A percentile compares a stretch with the other conserved stretches of the same genome.
phyloP scores from a whole-genome alignment of 2,329 filamentous ascomycete genomes.

The Hirsutella rhossiliensis region DNA sequence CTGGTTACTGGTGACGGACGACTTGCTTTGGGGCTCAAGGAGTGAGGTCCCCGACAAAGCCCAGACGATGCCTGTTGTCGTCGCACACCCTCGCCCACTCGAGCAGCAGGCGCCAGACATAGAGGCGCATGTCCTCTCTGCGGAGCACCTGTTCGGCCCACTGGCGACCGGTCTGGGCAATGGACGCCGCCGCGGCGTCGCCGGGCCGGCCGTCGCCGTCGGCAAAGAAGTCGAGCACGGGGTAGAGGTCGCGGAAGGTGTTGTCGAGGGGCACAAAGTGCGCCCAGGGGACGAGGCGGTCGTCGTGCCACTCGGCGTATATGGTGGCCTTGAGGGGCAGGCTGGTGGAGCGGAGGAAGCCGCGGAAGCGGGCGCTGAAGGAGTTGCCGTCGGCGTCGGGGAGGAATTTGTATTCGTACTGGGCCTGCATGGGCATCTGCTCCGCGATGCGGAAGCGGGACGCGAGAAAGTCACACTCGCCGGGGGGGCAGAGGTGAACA shows the following conservation, averaged over 20 bases:
- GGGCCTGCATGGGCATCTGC: slow-evolving; percentile 29
- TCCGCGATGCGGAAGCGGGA: slow-evolving; percentile 21
- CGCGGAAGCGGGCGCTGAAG: slow-evolving; percentile 49
- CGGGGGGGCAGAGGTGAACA: slow-evolving; percentile 24
- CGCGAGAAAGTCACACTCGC: slow-evolving; percentile 26
- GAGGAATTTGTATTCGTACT: slow-evolving; percentile 51
- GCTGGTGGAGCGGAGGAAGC: slow-evolving; percentile 51
- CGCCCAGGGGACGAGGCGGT: slow-evolving; percentile 54
- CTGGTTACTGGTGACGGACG: no score
- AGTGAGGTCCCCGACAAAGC: slow-evolving; percentile 30
- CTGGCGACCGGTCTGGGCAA: slow-evolving; percentile 44
- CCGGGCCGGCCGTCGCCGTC: slow-evolving; percentile 29
- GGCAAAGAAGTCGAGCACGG: slow-evolving; percentile 54
- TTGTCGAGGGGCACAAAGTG: slow-evolving; percentile 66
- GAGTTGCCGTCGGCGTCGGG: slow-evolving; percentile 61
- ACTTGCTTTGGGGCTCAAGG: not conserved
- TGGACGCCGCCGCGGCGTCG: slow-evolving; percentile 44
- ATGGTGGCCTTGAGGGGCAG: slow-evolving; percentile 61
- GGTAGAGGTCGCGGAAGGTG: slow-evolving; percentile 53
- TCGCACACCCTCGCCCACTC: slow-evolving; percentile 43
- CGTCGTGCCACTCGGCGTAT: slow-evolving; percentile 66
- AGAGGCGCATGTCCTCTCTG: slow-evolving; percentile 54
- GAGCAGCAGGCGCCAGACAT: slow-evolving; percentile 48
- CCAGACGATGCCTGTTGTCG: slow-evolving; percentile 28
- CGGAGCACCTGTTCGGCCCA: slow-evolving; percentile 53